Evolutionary conservation across 495 filamentous ascomycete species (phyloP).

Genomic region (Cairneyella variabilis): DNA sequence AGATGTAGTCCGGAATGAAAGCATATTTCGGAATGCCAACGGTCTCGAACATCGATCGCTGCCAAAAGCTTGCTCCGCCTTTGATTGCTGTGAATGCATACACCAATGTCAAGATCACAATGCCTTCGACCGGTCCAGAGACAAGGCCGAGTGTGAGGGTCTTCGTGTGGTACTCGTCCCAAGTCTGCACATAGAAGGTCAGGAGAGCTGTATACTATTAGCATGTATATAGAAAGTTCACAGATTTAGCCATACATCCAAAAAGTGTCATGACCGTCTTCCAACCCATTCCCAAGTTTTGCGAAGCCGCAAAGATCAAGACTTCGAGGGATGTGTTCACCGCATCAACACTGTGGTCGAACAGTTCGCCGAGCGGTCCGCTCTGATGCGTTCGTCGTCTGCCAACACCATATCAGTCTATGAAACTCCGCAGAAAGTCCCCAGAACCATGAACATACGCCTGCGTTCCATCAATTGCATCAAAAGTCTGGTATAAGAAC

Average conservation of each 20-base stretch:
- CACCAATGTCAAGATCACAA: conserved; percentile 76
- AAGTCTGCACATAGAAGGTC: conserved; percentile 97
- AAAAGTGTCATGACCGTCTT: conserved; percentile 80
- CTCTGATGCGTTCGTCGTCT: conserved; percentile 87
- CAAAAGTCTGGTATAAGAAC: conserved; percentile 97
- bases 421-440: neutral
- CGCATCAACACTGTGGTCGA: conserved; percentile 97
- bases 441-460: conserved; percentile 53
- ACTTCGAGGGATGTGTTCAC: conserved; percentile 93
- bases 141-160: conserved; percentile 88
- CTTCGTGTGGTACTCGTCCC: conserved; percentile 98
- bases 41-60: conserved; percentile 69
- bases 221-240: neutral
- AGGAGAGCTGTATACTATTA: conserved; percentile 53
- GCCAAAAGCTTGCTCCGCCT: conserved; percentile 91
- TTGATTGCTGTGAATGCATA: conserved; percentile 81
- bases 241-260: conserved; percentile 53
- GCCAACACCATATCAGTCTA: conserved; percentile 19
- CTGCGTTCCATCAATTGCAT: conserved; percentile 93
- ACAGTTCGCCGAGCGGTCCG: conserved; percentile 91
- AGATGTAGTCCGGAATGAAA: conserved; percentile 64
- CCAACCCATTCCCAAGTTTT: conserved; percentile 94
- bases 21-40: conserved; percentile 62
- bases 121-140: conserved; percentile 93
- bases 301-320: conserved; percentile 81